phyloP scores from a whole-genome alignment of 148 eudicot species.

The Silene latifolia region DNA sequence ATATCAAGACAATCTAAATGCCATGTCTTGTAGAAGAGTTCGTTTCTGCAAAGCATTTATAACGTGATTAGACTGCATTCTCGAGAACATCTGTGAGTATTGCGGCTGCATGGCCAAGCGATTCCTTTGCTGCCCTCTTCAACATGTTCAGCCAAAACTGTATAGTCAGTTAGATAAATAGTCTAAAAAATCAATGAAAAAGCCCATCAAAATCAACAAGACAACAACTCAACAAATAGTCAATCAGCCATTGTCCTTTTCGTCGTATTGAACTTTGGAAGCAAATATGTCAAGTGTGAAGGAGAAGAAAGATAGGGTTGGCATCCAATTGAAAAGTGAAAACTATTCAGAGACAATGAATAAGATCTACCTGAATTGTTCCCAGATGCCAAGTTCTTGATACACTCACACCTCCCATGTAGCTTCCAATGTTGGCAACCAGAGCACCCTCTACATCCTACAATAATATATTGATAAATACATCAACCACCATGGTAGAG shows the following conservation, averaged over 20 bases:
- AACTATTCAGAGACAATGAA: background rate
- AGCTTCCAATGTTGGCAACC: constrained; percentile 94
- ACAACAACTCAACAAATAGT: background rate
- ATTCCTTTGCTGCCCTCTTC: constrained; percentile 83
- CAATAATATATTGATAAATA: constrained; percentile 10
- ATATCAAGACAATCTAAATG: constrained; percentile 50
- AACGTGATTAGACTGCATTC: constrained; percentile 67
- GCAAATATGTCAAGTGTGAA: background rate
- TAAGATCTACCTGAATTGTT: constrained; percentile 74
- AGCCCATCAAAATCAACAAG: background rate
- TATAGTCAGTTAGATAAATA: too few relatives aligned
- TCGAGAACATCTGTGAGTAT: constrained; percentile 86
- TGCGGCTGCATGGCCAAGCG: constrained; percentile 92
- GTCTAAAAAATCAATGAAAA: background rate
- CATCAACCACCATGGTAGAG: constrained; percentile 11
- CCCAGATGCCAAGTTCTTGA: constrained; percentile 99
- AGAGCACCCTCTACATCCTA: constrained; percentile 99
- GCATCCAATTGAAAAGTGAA: constrained; percentile 6
- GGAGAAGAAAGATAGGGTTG: background rate
- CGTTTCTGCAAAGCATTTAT: constrained; percentile 82
- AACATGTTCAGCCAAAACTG: too few relatives aligned
- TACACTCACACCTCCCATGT: constrained; percentile 98
- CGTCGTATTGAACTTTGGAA: too few relatives aligned
- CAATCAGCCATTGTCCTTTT: too few relatives aligned
- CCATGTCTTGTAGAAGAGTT: constrained; percentile 96